phyloP scores from a whole-genome alignment of 352 stramenopile species.

The Phytophthora citricola region DNA sequence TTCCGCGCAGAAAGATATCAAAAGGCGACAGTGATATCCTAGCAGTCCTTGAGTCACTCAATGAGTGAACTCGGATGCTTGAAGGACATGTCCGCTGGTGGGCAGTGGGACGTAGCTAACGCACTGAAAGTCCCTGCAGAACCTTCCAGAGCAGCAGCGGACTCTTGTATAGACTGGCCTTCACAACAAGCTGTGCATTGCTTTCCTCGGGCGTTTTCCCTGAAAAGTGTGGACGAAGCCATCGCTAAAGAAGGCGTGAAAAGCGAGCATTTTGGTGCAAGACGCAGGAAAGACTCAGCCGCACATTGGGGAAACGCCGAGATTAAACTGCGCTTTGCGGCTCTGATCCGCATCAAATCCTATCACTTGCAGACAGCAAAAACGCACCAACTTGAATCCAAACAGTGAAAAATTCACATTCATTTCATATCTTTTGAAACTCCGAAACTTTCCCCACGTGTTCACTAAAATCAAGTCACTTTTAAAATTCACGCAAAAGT shows the following conservation, averaged over 20 bases:
- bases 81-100: constrained; percentile 15
- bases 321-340: constrained; percentile 6
- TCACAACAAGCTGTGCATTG: background rate
- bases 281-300: constrained; percentile 27
- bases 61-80: constrained; percentile 1
- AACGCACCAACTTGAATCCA: constrained; percentile 1
- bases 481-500: constrained; percentile 1
- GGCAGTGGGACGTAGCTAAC: constrained; percentile 27
- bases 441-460: background rate
- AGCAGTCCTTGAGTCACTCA: too few relatives aligned
- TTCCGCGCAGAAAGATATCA: background rate
- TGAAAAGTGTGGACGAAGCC: constrained; percentile 11
- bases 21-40: background rate
- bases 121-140: constrained; percentile 6
- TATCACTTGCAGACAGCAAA: constrained; percentile 24
- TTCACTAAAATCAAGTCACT: background rate
- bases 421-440: too few relatives aligned
- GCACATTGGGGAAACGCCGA: constrained; percentile 3
- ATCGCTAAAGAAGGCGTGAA: constrained; percentile 6
- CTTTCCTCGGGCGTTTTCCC: constrained; percentile 8
- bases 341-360: constrained; percentile 3
- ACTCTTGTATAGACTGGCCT: constrained; percentile 17
- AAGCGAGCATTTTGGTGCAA: constrained; percentile 1
- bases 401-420: constrained; percentile 21
- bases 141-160: constrained; percentile 22